Conservation (phyloP, 2,329 filamentous ascomycete genomes). For the Phaeophleospora eucalypticola region DNA sequence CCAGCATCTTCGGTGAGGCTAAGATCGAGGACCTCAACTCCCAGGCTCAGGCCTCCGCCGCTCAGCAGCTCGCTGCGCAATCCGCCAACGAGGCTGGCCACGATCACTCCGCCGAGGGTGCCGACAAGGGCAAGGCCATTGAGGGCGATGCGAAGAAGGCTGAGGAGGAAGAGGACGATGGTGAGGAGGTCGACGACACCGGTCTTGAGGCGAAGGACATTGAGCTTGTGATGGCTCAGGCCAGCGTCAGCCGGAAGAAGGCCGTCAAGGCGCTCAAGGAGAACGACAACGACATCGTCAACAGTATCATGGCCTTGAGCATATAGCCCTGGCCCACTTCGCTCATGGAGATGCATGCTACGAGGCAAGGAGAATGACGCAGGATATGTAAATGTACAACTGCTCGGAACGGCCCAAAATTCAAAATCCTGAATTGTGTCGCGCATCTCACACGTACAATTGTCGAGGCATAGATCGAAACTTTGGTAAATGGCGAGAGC, state of each 20-base stretch:
- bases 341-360: not conserved
- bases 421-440: too few species aligned
- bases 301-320: constrained; percentile 96
- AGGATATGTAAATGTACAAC: not conserved
- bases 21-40: constrained; percentile 99
- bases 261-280: constrained; percentile 97
- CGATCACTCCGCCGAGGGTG: constrained; percentile 72
- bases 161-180: constrained; percentile 80
- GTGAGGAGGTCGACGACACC: constrained; percentile 89
- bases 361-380: not conserved
- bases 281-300: constrained; percentile 99
- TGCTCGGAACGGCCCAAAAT: not conserved
- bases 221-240: constrained; percentile 97
- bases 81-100: constrained; percentile 65
- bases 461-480: too few species aligned
- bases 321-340: constrained; percentile 37
- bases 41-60: constrained; percentile 90
- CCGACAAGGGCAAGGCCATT: constrained; percentile 68
- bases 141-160: constrained; percentile 52
- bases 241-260: constrained; percentile 91
- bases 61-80: constrained; percentile 84
- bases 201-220: constrained; percentile 99
- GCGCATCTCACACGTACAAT: too few species aligned
- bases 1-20: constrained; percentile 96
- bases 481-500: too few species aligned